Percentiles rank a stretch among this genome's conserved stretches.
These are phyloP conservation scores for Mrakiaceae sp. DNA, from an alignment of 1,284 basidiomycete species.

Conservation along the genomic window DNA sequence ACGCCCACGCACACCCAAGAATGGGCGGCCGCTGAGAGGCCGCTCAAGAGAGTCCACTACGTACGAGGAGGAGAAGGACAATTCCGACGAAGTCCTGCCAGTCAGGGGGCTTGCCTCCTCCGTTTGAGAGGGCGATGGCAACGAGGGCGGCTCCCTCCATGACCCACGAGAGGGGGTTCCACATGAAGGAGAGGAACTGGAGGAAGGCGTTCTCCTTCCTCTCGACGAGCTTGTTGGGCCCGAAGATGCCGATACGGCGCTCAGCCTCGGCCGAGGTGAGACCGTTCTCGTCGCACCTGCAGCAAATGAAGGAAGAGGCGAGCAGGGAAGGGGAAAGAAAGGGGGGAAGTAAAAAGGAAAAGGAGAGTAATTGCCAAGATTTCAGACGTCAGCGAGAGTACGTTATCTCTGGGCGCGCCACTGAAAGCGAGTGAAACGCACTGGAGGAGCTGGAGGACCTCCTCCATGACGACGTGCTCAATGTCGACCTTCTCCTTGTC, in stretches of 20 bases:
- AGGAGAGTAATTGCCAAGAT: too few species aligned
- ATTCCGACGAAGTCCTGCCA: conserved; percentile 99
- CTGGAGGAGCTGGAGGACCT: conserved; percentile 92
- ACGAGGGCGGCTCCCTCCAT: conserved; percentile 97
- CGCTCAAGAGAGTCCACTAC: not conserved
- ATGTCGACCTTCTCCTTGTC: conserved; percentile 99
- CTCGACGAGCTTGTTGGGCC: conserved; percentile 87
- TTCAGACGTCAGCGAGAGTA: too few species aligned
- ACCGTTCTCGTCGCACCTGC: conserved; percentile 51
- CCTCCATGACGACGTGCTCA: conserved; percentile 91
- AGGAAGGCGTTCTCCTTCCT: conserved; percentile 63
- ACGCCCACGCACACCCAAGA: too few species aligned
- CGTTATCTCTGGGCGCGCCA: too few species aligned
- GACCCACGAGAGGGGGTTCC: conserved; percentile 98
- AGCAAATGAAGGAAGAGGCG: not conserved
- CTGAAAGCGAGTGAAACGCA: conserved; percentile 38
- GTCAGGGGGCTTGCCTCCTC: conserved; percentile 72
- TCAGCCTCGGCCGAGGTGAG: conserved; percentile 59
- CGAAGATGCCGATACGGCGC: conserved; percentile 86
- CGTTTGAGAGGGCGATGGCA: conserved; percentile 92
- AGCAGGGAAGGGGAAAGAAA: not conserved
- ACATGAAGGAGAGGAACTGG: conserved; percentile 94
- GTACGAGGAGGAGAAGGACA: conserved; percentile 54
- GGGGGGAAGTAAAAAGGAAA: not conserved
- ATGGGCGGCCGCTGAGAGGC: too few species aligned